Base-by-base conservation (phyloP, 2,329 filamentous ascomycete genomes). In the Scedosporium boydii region DNA sequence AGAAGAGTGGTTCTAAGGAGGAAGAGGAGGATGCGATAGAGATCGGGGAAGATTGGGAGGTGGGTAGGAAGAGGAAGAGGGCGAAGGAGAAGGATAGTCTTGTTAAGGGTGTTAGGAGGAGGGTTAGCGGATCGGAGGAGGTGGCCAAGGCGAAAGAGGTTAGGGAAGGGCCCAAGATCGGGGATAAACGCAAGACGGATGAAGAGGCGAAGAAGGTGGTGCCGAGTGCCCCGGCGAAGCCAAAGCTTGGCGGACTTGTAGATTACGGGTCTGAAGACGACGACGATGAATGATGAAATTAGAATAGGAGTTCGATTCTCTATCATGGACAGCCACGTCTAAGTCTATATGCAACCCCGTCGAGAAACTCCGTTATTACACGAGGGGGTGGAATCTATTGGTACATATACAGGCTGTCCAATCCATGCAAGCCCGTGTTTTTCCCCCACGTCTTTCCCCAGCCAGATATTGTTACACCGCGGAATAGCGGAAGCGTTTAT, bases 251-350 rank as follows among this genome's bases (percentile, higher is more conserved):
- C 56, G 77, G 76, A 0, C 69, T 86, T 46, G 83, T 85, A 12
- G 78, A 76, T 63, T 87, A 86, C 65, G 83, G 78, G 4, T 86
- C 83, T 1, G 83, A 84, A 56, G 76, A 78, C 18, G 79, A 81
- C 7, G 51, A 55, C 12, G 51, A 55, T 55, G 51, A 55, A 23
- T 55, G 23, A 27, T 55, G 23, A 27, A 62, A 56, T 61, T 51
- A 27, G 59, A 56, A 51, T 61, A 61, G 59, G 59, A 61, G 59
- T 61, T 26, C 46, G 29, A n/a, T 51, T 61, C 59, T 61, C 38
- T 61, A 42, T 42, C 23, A 34, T 55, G 18, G 38, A 59, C 14
- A 23, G 21, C 34, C 34, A 48, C 14, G 10, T 62, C 60, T 26
- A 57, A 58, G 51, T 62, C 60, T 62, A 62, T 62, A 62, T 62